phyloP scores from a whole-genome alignment of 129 eudicot species.

The Solidago caesia region DNA sequence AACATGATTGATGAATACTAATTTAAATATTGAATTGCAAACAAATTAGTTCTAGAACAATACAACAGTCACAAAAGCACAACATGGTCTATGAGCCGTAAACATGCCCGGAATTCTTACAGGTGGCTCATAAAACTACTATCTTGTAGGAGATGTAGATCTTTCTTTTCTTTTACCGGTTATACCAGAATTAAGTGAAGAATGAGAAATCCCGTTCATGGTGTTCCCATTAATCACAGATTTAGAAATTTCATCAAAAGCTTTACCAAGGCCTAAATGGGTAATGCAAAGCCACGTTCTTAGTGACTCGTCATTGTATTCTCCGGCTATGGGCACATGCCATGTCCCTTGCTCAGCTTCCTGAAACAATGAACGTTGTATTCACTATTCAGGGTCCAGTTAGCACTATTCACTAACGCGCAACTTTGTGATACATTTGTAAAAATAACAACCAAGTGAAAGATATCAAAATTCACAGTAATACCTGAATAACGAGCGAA shows the following conservation, averaged over 20 bases:
- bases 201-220: neutral
- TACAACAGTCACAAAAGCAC: too few relatives aligned
- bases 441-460: neutral
- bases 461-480: neutral
- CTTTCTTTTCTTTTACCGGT: conserved; percentile 74
- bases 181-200: conserved; percentile 11
- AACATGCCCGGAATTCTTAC: too few relatives aligned
- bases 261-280: conserved; percentile 36
- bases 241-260: conserved; percentile 9
- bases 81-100: too few relatives aligned
- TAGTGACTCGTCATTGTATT: conserved; percentile 44
- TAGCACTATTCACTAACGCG: neutral
- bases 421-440: neutral
- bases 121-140: conserved; percentile 4
- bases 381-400: neutral
- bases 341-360: conserved; percentile 77
- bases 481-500: conserved; percentile 85
- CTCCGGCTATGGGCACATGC: conserved; percentile 75
- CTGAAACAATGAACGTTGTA: conserved; percentile 26
- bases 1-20: too few relatives aligned
- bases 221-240: neutral
- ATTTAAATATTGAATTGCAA: too few relatives aligned
- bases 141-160: conserved; percentile 36
- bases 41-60: too few relatives aligned
- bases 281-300: conserved; percentile 86